Evolutionary conservation across 805 yeast species (phyloP), one percentile per base, ranked within the genome.

Genomic region (Kodamaea neixiangensis): DNA sequence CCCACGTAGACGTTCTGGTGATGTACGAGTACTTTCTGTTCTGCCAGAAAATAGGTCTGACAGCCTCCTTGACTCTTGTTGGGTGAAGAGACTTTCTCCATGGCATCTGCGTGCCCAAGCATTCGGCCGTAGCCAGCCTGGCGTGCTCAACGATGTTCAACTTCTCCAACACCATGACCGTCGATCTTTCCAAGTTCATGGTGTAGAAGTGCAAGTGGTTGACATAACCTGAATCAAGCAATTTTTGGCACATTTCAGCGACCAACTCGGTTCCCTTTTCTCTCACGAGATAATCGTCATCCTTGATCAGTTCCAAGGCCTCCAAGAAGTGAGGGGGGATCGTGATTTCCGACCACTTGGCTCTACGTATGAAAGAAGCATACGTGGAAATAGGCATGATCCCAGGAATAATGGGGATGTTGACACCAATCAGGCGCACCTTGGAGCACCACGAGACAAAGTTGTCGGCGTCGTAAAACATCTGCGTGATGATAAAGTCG

Each of bases 301-400:
- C 97, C 66, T 89, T 89, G 58, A 89, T 81, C 11, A 93, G 90
- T 46, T 87, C 91, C 60, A 94, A 77, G 41, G 72, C 79, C 20
- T 81, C 83, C 57, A 83, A 68, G 67, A 92, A 91, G 45, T 80
- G 77, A 53, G 79, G 78, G 2, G 99, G 99, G 52, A 94, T 78
- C 38, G 79, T 69, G 59, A 94, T 85, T 62, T 88, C 87, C 53
- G 96, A 90, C 99, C 99, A 94, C 49, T 83, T 83, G 15, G 97
- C 97, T 67, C 99, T 83, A 74, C 99, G 86, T 55, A 91, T 69
- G 66, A 94, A 94, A 3, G 97, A 83, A 20, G 96, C 87, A 70
- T 93, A 92, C 2, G 97, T 89, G n/a, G 96, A 85, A 52, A 94
- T 92, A 18, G 99, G 99, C 99, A 94, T 94, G 68, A 94, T 91